phyloP scores from a whole-genome alignment of 345 rosid species.

The Excoecaria cochinchinensis region DNA sequence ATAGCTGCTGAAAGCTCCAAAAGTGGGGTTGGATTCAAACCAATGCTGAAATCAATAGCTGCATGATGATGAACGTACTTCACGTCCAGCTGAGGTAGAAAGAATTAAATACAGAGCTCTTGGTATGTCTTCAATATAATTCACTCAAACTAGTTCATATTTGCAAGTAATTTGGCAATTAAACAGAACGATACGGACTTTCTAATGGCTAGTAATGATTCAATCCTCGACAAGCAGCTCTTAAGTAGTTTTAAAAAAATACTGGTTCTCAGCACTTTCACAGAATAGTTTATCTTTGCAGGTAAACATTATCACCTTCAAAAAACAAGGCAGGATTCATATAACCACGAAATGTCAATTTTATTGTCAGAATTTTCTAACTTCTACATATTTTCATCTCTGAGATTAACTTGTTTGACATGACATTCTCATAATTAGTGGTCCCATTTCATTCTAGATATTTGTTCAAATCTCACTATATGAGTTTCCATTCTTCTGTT shows the following conservation, averaged over 20 bases:
- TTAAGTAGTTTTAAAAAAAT: neutral
- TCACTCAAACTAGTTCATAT: constrained; percentile 6
- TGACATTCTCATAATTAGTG: neutral
- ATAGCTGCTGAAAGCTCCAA: constrained; percentile 75
- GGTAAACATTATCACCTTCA: neutral
- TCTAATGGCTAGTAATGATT: neutral
- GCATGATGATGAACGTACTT: constrained; percentile 77
- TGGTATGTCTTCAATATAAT: neutral
- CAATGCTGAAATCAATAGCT: constrained; percentile 66
- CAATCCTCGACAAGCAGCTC: neutral
- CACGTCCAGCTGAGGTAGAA: constrained; percentile 60
- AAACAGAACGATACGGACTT: neutral
- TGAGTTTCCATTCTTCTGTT: neutral
- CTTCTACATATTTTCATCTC: neutral
- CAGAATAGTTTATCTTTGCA: neutral
- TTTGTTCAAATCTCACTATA: no score
- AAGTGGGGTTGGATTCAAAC: constrained; percentile 70
- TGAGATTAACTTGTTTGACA: neutral
- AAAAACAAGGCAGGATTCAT: neutral
- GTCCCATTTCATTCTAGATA: neutral
- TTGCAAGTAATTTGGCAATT: neutral
- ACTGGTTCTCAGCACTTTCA: neutral
- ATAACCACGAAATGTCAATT: neutral
- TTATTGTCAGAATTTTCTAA: neutral
- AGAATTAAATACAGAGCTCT: constrained; percentile 8